phyloP scores from a whole-genome alignment of 495 filamentous ascomycete genomes.

The Hypoxylon fuscum region DNA sequence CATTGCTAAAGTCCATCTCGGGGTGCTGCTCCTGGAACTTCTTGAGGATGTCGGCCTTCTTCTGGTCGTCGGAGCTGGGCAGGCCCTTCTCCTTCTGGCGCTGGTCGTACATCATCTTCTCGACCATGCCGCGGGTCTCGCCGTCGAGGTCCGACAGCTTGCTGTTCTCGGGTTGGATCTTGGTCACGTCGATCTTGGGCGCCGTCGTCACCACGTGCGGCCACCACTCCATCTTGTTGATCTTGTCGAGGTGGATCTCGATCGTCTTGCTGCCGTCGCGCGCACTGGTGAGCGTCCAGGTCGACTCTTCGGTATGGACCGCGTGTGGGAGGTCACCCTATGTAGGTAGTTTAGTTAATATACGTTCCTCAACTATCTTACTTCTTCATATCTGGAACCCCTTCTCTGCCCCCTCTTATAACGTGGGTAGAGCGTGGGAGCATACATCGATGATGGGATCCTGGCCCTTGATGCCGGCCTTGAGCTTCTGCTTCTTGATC shows the following conservation, averaged over 20 bases:
- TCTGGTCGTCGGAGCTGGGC: conserved; percentile 88
- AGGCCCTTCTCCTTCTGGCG: conserved; percentile 90
- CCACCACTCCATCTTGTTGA: conserved; percentile 99
- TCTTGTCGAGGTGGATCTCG: conserved; percentile 92
- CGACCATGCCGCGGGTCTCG: conserved; percentile 96
- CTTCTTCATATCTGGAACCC: too few relatives aligned
- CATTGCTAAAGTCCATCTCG: conserved; percentile 87
- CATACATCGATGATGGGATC: conserved; percentile 83
- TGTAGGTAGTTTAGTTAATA: conserved; percentile 2
- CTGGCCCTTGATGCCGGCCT: conserved; percentile 88
- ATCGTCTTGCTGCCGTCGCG: conserved; percentile 74
- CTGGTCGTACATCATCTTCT: conserved; percentile 99
- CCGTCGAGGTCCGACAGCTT: conserved; percentile 92
- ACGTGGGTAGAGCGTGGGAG: too few relatives aligned
- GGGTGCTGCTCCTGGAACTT: conserved; percentile 80
- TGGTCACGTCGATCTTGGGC: conserved; percentile 90
- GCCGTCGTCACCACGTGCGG: conserved; percentile 84
- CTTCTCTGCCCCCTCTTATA: too few relatives aligned
- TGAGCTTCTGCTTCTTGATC: conserved; percentile 79
- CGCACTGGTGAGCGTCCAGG: conserved; percentile 87
- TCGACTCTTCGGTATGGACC: conserved; percentile 83
- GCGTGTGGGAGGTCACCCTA: conserved; percentile 87
- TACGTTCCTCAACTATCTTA: neutral
- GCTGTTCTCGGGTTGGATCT: conserved; percentile 92
- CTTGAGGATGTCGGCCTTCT: conserved; percentile 89